A percentile compares a stretch with the other conserved stretches of the same genome.
phyloP scores from a whole-genome alignment of 2,329 filamentous ascomycete genomes.

The Xylaria sp. region DNA sequence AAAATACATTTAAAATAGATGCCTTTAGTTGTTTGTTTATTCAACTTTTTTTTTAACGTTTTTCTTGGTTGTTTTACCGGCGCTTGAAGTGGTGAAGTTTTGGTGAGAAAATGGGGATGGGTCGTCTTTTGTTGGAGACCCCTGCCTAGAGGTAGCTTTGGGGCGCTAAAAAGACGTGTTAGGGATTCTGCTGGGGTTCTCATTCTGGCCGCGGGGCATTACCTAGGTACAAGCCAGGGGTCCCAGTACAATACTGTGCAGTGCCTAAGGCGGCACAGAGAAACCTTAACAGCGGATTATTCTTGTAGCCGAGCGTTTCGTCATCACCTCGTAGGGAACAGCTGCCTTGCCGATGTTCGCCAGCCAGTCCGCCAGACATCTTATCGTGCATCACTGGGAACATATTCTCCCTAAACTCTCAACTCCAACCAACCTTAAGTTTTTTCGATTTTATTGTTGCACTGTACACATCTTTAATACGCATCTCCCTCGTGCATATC shows the following conservation, averaged over 20 bases:
- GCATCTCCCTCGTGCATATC: not conserved
- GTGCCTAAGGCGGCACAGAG: not conserved
- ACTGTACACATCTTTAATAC: not conserved
- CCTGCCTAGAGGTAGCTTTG: not conserved
- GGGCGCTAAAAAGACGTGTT: conserved; percentile 1
- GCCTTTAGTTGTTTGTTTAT: no score
- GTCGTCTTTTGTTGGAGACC: no score
- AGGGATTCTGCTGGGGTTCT: conserved; percentile 1
- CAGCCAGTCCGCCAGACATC: not conserved
- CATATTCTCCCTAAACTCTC: conserved; percentile 11
- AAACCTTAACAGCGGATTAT: conserved; percentile 29
- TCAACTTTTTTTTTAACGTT: no score
- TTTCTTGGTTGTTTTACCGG: no score
- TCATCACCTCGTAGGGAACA: conserved; percentile 31
- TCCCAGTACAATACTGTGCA: not conserved
- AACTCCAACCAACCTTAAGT: not conserved
- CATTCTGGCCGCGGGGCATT: conserved; percentile 23
- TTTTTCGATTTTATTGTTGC: not conserved
- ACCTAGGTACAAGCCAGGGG: not conserved
- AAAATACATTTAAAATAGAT: no score
- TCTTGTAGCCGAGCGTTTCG: conserved; percentile 36
- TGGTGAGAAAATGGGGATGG: no score
- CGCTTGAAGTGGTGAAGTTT: no score
- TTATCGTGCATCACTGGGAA: not conserved
- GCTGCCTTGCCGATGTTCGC: conserved; percentile 32